Base-by-base conservation (phyloP, 75 land plant genomes). In the Pinus taeda region DNA sequence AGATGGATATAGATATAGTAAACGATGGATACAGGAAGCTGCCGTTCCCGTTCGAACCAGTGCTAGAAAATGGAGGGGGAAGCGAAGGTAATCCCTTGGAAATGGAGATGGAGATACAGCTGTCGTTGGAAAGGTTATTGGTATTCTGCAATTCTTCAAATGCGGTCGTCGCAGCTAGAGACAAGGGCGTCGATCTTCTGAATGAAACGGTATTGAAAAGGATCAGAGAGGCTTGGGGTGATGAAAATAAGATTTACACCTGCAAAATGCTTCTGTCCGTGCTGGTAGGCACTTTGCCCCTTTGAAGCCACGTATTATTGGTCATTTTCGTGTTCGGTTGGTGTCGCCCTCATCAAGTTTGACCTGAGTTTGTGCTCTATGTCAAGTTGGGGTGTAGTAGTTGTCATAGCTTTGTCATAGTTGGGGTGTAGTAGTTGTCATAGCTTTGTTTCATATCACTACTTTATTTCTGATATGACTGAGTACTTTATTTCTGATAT, bases 171-270 rank as follows among this genome's bases (percentile, higher is more conserved):
- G 58, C 39, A 3, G 84, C 83, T 7, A 33, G 74, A 29, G 76
- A 81, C 12, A 11, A 75, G 7, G 84, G 84, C 56, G 76, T 65
- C 4, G 84, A 80, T 33, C 73, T 83, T 45, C 59, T 81, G 71
- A 74, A 66, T 20, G 84, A 83, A 15, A 9, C 74, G 3, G 58
- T 65, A 18, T 58, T 53, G 59, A 39, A 8, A 67, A 53, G 15
- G 29, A 64, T 83, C 39, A 60, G 59, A 24, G 65, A 72, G 17
- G 83, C 83, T 18, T 83, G 84, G 83, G 84, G 84, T 0, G 62
- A 29, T 59, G 60, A 59, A 6, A 0, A 17, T 1, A 30, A 15
- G 36, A 30, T 63, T 63, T 21, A 29, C 18, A 14, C 37, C 12
- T 63, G 36, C 15, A 63, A 63, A 30, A 15, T 14, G 2, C 15